Evolutionary conservation across 2,329 filamentous ascomycete genomes (phyloP), one percentile per base, ranked within the genome.

Genomic region (Aspergillus arachidicola): DNA sequence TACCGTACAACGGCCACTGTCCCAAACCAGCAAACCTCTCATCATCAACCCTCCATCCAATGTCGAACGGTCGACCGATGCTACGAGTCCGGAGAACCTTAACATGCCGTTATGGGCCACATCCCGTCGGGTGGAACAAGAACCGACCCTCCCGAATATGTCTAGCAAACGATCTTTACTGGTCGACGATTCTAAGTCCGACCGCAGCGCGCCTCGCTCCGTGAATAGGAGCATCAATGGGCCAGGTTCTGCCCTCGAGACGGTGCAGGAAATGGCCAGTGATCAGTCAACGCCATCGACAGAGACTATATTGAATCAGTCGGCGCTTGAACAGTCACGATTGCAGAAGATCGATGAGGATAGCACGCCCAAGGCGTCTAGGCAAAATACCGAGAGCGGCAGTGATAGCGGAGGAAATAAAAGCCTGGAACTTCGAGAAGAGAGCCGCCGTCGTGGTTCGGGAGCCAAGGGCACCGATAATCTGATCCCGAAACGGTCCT

Each of bases 251-350:
- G 87, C 87, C 55, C 81, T 97, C 62, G 94, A 96, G 79, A 97
- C 95, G 0, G 94, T 98, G 19, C 91, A 97, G 75, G 94, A 97
- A 82, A 75, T 74, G 71, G 89, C 91, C 59, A 95, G 92, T 79
- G 86, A 92, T 64, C 88, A 90, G 50, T 89, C 87, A 57, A 91
- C 91, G 1, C 91, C 92, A 16, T 82, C 80, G 16, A 81, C 72
- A 50, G 75, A 78, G 26, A 76, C 71, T 16, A 64, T 71, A 78
- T 66, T 72, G 82, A 78, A 70, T 80, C 79, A 57, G 75, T 74
- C 36, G 71, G 80, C 64, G 57, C 68, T 73, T 58, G 76, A 79
- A 51, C 75, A 78, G 60, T 71, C 72, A 21, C 73, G 72, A 64
- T 69, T 75, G 65, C 74, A 73, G 61, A 77, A 70, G 65, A 75